Evolutionary conservation across 2,329 filamentous ascomycete genomes (phyloP).

Genomic region (Fusarium odoratissimum): DNA sequence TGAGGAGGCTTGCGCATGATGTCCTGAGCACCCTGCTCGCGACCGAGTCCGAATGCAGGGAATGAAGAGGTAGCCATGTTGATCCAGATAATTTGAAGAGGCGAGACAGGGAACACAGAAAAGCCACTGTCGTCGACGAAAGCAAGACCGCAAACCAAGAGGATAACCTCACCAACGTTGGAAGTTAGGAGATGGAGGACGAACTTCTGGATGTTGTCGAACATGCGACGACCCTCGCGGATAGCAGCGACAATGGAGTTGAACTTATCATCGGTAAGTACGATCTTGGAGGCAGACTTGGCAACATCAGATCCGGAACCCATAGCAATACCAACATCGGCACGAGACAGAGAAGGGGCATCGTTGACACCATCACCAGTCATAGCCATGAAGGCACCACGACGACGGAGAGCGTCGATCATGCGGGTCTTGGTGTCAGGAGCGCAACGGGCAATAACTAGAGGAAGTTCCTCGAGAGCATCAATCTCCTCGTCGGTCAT

Average conservation of each 20-base stretch:
- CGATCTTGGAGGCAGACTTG: conserved; percentile 84
- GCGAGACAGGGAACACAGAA: conserved; percentile 87
- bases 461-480: conserved; percentile 76
- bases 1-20: conserved; percentile 86
- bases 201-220: conserved; percentile 91
- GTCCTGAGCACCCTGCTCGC: conserved; percentile 79
- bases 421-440: conserved; percentile 90
- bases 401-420: conserved; percentile 87
- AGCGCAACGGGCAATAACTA: conserved; percentile 86
- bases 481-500: conserved; percentile 82
- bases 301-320: conserved; percentile 89
- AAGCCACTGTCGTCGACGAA: conserved; percentile 79
- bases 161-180: conserved; percentile 86
- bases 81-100: conserved; percentile 91
- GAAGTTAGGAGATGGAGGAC: conserved; percentile 82
- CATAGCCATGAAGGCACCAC: conserved; percentile 83
- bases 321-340: conserved; percentile 92
- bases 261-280: conserved; percentile 89
- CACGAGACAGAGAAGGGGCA: conserved; percentile 80
- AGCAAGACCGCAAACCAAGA: conserved; percentile 81
- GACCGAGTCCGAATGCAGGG: conserved; percentile 88
- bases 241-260: conserved; percentile 86
- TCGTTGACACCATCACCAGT: conserved; percentile 92
- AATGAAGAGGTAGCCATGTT: conserved; percentile 92
- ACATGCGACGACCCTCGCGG: conserved; percentile 84